Evolutionary conservation across 2,329 filamentous ascomycete genomes (phyloP), one percentile per base, ranked within the genome.

Genomic region (Zasmidium cellare): DNA sequence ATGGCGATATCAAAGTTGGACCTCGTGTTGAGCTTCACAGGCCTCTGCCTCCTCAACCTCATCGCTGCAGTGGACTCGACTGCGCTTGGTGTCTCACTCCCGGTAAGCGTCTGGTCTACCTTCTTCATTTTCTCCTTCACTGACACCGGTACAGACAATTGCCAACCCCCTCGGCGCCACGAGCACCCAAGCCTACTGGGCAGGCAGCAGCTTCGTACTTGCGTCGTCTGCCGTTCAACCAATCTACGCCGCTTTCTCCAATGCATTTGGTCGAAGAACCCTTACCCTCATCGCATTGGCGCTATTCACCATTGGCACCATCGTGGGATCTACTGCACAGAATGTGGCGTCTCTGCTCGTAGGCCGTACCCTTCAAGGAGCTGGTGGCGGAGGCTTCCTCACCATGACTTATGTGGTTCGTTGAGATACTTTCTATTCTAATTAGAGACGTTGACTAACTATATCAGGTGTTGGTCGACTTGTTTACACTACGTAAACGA

Each of bases 361-460:
- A 2, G 74, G 73, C 18, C 65, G 75, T 7, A 70, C 65, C 5
- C 69, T 77, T 14, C 74, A 77, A 59, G 76, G 76, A 25, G 56
- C 75, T n/a, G 75, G 76, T 5, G 75, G 75, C 28, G 76, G 76
- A 18, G 75, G 75, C 18, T 73, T 77, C 51, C 71, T 74, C 35
- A 69, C 71, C 1, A 64, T 82, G 51, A 74, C 73, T 0, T 76
- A 79, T 28, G 53, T 56, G 19, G 74, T 81, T 18, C 70, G 80
- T 1, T 6, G 6, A 28, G 25, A 28, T 28, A n/a, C n/a, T n/a
- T n/a, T n/a, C n/a, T n/a, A n/a, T n/a, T n/a, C n/a, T n/a, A n/a
- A n/a, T n/a, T n/a, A n/a, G n/a, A n/a, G n/a, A n/a, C n/a, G n/a
- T n/a, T n/a, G n/a, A n/a, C n/a, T n/a, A n/a, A n/a, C n/a, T n/a